These are phyloP conservation scores for Jasminum sambac DNA, from an alignment of 257 asterid species.

Conservation along the genomic window DNA sequence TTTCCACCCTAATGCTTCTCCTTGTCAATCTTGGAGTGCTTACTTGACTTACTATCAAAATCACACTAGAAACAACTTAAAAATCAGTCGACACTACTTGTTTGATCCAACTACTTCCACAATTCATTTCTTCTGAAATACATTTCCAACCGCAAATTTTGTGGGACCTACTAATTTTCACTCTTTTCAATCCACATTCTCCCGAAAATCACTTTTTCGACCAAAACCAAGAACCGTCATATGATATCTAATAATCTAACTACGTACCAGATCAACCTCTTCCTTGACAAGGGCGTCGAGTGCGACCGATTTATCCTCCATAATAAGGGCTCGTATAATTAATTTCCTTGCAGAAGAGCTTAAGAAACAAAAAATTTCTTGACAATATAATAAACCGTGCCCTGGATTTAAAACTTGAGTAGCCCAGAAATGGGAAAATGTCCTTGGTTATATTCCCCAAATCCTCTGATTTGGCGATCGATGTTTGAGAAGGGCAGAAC, in stretches of 20 bases:
- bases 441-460: slow-evolving; percentile 2
- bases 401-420: neutral
- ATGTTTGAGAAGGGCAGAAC: slow-evolving; percentile 22
- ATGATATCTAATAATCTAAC: neutral
- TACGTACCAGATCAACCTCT: slow-evolving; percentile 58
- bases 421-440: slow-evolving; percentile 1
- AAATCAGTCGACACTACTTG: neutral
- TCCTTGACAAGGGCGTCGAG: slow-evolving; percentile 47
- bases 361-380: neutral
- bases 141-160: no score
- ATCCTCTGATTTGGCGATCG: slow-evolving; percentile 10
- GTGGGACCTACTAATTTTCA: no score
- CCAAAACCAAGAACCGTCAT: no score
- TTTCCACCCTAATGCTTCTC: neutral
- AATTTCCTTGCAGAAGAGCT: slow-evolving; percentile 13
- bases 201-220: no score
- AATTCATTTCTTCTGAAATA: no score
- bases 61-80: neutral
- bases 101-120: no score
- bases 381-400: neutral
- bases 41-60: neutral
- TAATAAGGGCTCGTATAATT: slow-evolving; percentile 9
- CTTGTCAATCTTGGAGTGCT: neutral
- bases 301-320: slow-evolving; percentile 42
- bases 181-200: no score